Evolutionary conservation across 139 green algal species (phyloP).

Genomic region (Micromonas commoda): DNA sequence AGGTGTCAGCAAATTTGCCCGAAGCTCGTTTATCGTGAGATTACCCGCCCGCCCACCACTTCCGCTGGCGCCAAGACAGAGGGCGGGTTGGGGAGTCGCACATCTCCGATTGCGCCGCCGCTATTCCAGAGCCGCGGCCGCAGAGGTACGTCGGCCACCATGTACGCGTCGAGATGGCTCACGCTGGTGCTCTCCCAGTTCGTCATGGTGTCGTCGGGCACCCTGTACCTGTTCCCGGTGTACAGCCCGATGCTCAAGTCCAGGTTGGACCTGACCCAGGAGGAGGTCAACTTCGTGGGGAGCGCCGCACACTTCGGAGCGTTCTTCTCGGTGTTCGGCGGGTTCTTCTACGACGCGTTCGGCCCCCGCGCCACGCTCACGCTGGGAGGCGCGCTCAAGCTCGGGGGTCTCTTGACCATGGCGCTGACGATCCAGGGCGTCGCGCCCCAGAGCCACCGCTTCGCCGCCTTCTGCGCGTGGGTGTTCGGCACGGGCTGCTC

Average conservation of each 20-base stretch:
- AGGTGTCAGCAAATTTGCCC: no score
- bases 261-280: constrained; percentile 1
- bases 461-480: not conserved
- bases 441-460: not conserved
- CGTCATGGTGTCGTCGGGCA: constrained; percentile 7
- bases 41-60: no score
- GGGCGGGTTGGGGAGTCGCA: no score
- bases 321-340: constrained; percentile 16
- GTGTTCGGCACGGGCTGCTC: not conserved
- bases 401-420: not conserved
- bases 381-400: not conserved
- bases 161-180: constrained; percentile 12
- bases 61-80: no score
- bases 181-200: constrained; percentile 5
- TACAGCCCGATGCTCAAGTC: not conserved
- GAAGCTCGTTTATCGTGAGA: no score
- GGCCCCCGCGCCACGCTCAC: not conserved
- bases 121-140: no score
- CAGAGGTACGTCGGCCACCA: no score
- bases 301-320: not conserved
- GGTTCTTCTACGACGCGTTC: constrained; percentile 7
- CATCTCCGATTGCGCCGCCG: no score
- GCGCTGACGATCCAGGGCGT: not conserved
- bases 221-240: constrained; percentile 1
- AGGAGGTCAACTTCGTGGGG: not conserved